Evolutionary conservation across 148 eudicot species (phyloP).

Genomic region (Chenopodium quinoa): DNA sequence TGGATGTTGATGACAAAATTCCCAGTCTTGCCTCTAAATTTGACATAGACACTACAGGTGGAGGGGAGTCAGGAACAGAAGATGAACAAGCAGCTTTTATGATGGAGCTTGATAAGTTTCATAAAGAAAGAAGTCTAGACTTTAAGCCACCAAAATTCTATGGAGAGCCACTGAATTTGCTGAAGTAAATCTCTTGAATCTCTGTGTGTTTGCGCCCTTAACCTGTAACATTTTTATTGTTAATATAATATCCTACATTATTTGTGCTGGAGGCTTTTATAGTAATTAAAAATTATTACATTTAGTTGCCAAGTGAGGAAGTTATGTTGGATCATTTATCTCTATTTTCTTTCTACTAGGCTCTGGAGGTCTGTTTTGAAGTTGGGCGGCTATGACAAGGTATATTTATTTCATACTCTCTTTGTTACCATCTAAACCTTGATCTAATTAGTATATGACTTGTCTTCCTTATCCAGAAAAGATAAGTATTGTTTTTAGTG

Average conservation of each 20-base stretch:
- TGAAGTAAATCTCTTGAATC: conserved; percentile 50
- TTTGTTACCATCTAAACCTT: conserved; percentile 1
- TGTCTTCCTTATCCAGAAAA: background rate
- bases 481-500: background rate
- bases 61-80: conserved; percentile 56
- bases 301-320: background rate
- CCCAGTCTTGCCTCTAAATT: conserved; percentile 20
- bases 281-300: background rate
- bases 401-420: conserved; percentile 26
- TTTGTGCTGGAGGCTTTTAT: background rate
- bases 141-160: conserved; percentile 91
- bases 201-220: background rate
- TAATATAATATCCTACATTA: background rate
- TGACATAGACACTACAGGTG: conserved; percentile 47
- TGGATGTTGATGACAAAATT: conserved; percentile 17
- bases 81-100: conserved; percentile 80
- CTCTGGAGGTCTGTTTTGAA: conserved; percentile 77
- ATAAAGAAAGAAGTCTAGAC: conserved; percentile 55
- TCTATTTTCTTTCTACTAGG: conserved; percentile 39
- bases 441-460: background rate
- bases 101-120: conserved; percentile 64
- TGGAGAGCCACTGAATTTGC: conserved; percentile 77
- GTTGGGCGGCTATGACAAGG: conserved; percentile 97
- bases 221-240: conserved; percentile 11
- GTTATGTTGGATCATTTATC: background rate